Evolutionary conservation across 2,329 filamentous ascomycete species (phyloP).

Genomic region (Ceratocystis diversiconidia): DNA sequence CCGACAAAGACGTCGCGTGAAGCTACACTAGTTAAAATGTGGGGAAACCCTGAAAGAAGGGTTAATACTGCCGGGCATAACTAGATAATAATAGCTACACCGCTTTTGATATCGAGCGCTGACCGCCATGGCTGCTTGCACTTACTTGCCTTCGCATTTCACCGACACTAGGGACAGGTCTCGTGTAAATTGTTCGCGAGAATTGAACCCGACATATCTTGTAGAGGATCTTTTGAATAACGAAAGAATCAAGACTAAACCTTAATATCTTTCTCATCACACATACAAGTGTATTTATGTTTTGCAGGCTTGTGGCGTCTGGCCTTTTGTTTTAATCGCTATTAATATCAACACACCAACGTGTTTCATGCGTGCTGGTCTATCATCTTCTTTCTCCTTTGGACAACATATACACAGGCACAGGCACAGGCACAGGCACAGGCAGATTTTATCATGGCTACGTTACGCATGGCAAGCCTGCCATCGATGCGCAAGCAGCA

Average conservation of each 20-base stretch:
- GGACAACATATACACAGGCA: background rate
- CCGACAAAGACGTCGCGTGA: background rate
- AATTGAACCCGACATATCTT: background rate
- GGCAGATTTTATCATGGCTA: conserved; percentile 27
- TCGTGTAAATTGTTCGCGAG: background rate
- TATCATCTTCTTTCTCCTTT: background rate
- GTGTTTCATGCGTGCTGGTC: background rate
- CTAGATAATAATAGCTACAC: background rate
- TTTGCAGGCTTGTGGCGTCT: background rate
- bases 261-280: conserved; percentile 1
- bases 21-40: no score
- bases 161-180: background rate
- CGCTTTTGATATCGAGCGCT: background rate
- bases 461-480: conserved; percentile 32
- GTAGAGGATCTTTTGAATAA: background rate
- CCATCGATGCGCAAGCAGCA: conserved; percentile 57
- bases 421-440: background rate
- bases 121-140: background rate
- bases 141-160: background rate
- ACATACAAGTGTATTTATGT: background rate
- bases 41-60: background rate
- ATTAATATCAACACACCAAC: background rate
- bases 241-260: background rate
- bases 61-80: background rate
- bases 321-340: conserved; percentile 9